Evolutionary conservation across 2,329 filamentous ascomycete genomes (phyloP).

Genomic region (Coccinonectria pachysandricola): DNA sequence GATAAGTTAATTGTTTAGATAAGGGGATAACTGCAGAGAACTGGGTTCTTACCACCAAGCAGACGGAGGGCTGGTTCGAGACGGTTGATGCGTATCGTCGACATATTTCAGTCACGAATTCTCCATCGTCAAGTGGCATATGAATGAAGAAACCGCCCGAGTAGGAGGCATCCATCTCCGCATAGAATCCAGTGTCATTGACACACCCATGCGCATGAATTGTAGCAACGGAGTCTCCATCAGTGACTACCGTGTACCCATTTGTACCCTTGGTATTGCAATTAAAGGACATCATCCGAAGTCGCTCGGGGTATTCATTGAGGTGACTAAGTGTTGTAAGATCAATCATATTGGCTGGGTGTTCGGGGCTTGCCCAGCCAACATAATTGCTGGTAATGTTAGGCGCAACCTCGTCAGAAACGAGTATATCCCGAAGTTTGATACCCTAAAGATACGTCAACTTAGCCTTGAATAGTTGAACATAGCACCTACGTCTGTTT

Average conservation of each 20-base stretch:
- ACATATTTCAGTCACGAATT: constrained; percentile 6
- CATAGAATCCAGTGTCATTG: constrained; percentile 3
- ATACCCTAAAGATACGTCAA: constrained; percentile 3
- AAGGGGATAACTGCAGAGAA: too few species aligned
- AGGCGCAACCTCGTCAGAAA: constrained; percentile 1
- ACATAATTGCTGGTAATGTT: neutral
- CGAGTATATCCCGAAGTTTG: constrained; percentile 5
- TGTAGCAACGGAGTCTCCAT: neutral
- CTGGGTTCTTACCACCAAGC: constrained; percentile 6
- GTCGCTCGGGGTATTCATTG: constrained; percentile 1
- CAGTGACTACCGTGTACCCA: constrained; percentile 5
- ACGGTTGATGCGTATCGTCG: constrained; percentile 3
- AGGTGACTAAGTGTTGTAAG: constrained; percentile 4
- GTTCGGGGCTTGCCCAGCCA: constrained; percentile 5
- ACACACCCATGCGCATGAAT: constrained; percentile 4
- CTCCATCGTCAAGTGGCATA: constrained; percentile 7
- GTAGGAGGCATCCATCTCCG: constrained; percentile 3
- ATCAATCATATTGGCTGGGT: constrained; percentile 4
- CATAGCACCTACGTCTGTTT: constrained; percentile 2
- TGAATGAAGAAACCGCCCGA: constrained; percentile 1
- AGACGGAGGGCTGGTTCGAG: constrained; percentile 1
- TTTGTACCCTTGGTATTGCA: constrained; percentile 4
- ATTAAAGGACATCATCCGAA: constrained; percentile 4
- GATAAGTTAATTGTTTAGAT: neutral
- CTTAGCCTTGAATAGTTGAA: neutral